Percentiles rank a stretch among this genome's conserved stretches.
Conservation (phyloP, 371 early-diverging fungal genomes). For the Mucor ambiguus region DNA sequence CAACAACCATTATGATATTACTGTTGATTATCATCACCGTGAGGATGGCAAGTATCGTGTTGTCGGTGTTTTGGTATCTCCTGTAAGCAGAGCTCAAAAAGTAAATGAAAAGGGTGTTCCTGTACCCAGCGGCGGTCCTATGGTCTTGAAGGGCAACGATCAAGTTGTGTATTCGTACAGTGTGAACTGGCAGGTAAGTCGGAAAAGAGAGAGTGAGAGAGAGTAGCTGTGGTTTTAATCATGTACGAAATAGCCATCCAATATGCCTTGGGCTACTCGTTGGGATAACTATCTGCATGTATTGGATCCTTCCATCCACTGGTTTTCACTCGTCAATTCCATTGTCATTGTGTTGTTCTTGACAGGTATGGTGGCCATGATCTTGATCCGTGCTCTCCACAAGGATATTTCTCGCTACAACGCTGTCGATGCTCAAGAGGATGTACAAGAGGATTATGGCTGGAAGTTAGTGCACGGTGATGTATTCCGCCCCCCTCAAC, state of each 20-base stretch:
- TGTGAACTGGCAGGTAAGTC: conserved; percentile 77
- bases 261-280: conserved; percentile 89
- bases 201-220: background rate
- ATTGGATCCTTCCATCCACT: conserved; percentile 82
- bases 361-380: conserved; percentile 86
- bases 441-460: conserved; percentile 87
- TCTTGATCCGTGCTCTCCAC: conserved; percentile 84
- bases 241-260: conserved; percentile 41
- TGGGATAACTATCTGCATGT: conserved; percentile 92
- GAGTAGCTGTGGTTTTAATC: background rate
- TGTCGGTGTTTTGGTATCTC: conserved; percentile 85
- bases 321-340: conserved; percentile 39
- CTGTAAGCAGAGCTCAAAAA: conserved; percentile 55
- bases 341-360: conserved; percentile 59
- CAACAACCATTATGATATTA: conserved; percentile 91
- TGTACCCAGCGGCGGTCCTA: conserved; percentile 40
- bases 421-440: conserved; percentile 78
- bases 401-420: conserved; percentile 85
- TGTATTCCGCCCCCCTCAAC: conserved; percentile 87
- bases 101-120: conserved; percentile 38
- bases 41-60: conserved; percentile 71
- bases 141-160: conserved; percentile 50
- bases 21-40: conserved; percentile 80
- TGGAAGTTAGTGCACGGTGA: conserved; percentile 95
- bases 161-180: conserved; percentile 82